Conservation (phyloP, 441 rosid species). For the Mallotus japonicus region DNA sequence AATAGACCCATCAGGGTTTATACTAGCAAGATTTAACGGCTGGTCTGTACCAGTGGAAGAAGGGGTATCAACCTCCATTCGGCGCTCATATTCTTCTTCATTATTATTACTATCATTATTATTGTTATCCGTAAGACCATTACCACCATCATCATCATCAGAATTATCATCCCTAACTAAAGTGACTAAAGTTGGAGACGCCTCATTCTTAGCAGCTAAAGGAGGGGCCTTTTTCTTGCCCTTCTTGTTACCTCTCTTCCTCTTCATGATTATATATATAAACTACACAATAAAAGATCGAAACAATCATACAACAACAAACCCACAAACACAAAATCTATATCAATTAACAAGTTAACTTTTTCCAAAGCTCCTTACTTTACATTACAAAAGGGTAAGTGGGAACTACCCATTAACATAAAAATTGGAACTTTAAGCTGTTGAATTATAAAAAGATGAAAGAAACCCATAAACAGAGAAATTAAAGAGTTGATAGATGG, state of each 20-base stretch:
- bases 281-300: conserved; percentile 1
- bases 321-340: not conserved
- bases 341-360: not conserved
- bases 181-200: conserved; percentile 30
- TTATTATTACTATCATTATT: conserved; percentile 28
- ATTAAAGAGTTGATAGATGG: not conserved
- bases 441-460: not conserved
- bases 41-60: conserved; percentile 69
- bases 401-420: not conserved
- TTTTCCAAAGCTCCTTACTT: not conserved
- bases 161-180: conserved; percentile 52
- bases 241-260: conserved; percentile 84
- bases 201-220: conserved; percentile 35
- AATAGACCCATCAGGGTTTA: conserved; percentile 53
- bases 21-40: conserved; percentile 47
- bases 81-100: conserved; percentile 51
- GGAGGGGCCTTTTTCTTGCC: conserved; percentile 45
- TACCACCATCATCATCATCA: conserved; percentile 28
- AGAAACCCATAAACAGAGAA: not conserved
- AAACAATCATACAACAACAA: not conserved
- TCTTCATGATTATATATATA: conserved; percentile 53
- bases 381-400: not conserved
- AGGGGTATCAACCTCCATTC: conserved; percentile 69
- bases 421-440: not conserved
- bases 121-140: not conserved